A percentile compares a stretch with the other conserved stretches of the same genome.
phyloP scores from a whole-genome alignment of 306 rosid species.

The Abrus pulchellus region DNA sequence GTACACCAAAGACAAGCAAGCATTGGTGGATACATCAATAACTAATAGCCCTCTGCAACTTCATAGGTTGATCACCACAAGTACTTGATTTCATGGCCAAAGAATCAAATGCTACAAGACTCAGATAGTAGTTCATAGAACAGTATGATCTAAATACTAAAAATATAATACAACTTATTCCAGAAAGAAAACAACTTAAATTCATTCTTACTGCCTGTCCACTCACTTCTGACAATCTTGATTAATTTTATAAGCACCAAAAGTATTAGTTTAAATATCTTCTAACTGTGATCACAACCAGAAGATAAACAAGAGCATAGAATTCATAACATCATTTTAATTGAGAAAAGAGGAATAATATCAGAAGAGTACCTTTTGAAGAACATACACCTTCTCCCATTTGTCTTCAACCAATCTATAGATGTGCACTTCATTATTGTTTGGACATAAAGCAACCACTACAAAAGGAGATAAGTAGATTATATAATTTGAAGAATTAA shows the following conservation, averaged over 20 bases:
- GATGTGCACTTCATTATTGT: constrained; percentile 93
- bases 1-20: background rate
- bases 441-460: constrained; percentile 98
- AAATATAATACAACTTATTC: constrained; percentile 6
- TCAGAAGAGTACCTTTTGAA: constrained; percentile 75
- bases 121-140: constrained; percentile 6
- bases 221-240: background rate
- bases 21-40: background rate
- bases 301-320: constrained; percentile 1
- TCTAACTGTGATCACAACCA: constrained; percentile 17
- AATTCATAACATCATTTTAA: constrained; percentile 22
- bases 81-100: background rate
- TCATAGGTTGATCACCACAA: background rate
- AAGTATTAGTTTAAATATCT: constrained; percentile 23
- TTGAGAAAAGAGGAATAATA: constrained; percentile 31
- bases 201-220: constrained; percentile 11
- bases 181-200: background rate
- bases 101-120: background rate
- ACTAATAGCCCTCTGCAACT: background rate
- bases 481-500: constrained; percentile 24
- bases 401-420: constrained; percentile 79
- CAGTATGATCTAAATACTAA: background rate
- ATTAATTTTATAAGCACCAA: constrained; percentile 1
- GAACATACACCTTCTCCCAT: constrained; percentile 95
- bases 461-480: constrained; percentile 43